Percentiles rank a stretch among this genome's conserved stretches.
Conservation (phyloP, 2,329 filamentous ascomycete species). For the Fusarium sp. region DNA sequence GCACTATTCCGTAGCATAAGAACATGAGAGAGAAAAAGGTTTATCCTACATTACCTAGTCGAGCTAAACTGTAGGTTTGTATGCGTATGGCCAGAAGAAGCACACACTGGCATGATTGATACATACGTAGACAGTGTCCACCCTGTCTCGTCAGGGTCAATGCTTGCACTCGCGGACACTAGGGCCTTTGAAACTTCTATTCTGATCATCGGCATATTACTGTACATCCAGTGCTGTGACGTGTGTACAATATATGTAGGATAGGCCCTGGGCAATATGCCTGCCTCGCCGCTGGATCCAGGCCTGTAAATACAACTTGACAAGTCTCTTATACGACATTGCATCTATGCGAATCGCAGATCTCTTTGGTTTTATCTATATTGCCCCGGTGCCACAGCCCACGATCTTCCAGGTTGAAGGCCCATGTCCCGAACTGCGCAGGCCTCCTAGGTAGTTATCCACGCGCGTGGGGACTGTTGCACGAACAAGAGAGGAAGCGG, state of each 20-base stretch:
- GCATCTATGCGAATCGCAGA: slow-evolving; percentile 35
- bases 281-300: slow-evolving; percentile 10
- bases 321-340: slow-evolving; percentile 7
- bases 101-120: slow-evolving; percentile 11
- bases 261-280: slow-evolving; percentile 33
- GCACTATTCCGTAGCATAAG: neutral
- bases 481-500: slow-evolving; percentile 34
- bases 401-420: slow-evolving; percentile 27
- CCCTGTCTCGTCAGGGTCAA: slow-evolving; percentile 19
- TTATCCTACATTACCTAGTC: slow-evolving; percentile 4
- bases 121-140: slow-evolving; percentile 10
- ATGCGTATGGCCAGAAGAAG: slow-evolving; percentile 2
- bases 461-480: slow-evolving; percentile 43
- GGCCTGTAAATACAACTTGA: slow-evolving; percentile 5
- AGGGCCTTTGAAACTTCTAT: slow-evolving; percentile 25
- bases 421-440: slow-evolving; percentile 20
- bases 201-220: slow-evolving; percentile 7
- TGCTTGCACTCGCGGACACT: slow-evolving; percentile 20
- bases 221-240: slow-evolving; percentile 3
- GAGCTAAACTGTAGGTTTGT: slow-evolving; percentile 17
- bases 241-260: slow-evolving; percentile 31
- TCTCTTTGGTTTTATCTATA: slow-evolving; percentile 24
- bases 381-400: slow-evolving; percentile 18
- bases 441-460: slow-evolving; percentile 33
- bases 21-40: neutral